Conservation (phyloP, 352 stramenopile genomes). For the Aphanomyces astaci region DNA sequence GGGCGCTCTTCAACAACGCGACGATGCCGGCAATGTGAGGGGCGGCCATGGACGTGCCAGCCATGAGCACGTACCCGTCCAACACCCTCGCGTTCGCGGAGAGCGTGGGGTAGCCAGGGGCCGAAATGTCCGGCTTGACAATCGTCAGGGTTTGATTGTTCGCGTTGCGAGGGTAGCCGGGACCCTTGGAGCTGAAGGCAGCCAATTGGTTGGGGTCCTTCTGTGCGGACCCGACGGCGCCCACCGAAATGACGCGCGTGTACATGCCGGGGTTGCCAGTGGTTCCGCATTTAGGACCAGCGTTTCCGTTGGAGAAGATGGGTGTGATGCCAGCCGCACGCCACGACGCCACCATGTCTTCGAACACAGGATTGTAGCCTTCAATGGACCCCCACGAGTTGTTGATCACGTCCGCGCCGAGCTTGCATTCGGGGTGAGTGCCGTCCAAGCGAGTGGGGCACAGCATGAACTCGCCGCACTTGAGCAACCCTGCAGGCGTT, state of each 20-base stretch:
- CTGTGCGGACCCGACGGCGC: constrained; percentile 36
- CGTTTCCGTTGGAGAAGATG: constrained; percentile 36
- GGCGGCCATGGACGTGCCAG: constrained; percentile 33
- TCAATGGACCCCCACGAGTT: constrained; percentile 31
- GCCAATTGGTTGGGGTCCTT: constrained; percentile 30
- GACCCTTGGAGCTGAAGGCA: constrained; percentile 33
- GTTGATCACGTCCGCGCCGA: constrained; percentile 35
- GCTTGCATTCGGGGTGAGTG: constrained; percentile 29
- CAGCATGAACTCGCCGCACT: constrained; percentile 30
- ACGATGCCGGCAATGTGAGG: constrained; percentile 31
- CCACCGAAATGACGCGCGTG: constrained; percentile 30
- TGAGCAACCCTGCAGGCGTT: constrained; percentile 24
- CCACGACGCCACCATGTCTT: constrained; percentile 29
- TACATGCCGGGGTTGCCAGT: constrained; percentile 30
- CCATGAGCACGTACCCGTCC: constrained; percentile 26
- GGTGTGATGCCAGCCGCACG: constrained; percentile 32
- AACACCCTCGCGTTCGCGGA: constrained; percentile 25
- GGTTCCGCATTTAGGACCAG: constrained; percentile 28
- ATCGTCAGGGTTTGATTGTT: constrained; percentile 24
- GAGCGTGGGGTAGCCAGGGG: constrained; percentile 26
- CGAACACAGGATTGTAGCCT: constrained; percentile 24
- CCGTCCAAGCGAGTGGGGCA: constrained; percentile 24
- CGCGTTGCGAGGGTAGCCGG: constrained; percentile 12
- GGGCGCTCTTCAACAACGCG: constrained; percentile 28
- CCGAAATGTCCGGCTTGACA: constrained; percentile 34